These are phyloP conservation scores for Stachybotrys elegans DNA, from an alignment of 2,329 filamentous ascomycete species.

Conservation along the genomic window DNA sequence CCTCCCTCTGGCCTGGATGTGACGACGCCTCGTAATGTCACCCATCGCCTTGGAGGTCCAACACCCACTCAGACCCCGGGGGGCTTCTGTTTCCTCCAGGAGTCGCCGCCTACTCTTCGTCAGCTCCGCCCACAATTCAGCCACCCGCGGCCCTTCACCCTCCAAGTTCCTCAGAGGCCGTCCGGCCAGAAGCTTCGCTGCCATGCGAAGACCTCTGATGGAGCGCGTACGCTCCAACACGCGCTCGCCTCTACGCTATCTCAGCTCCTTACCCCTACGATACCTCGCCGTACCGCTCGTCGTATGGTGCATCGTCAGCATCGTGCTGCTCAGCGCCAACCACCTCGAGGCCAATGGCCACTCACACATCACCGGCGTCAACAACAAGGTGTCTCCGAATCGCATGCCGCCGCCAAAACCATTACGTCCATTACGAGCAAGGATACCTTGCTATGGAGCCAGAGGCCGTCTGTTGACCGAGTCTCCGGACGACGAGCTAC, in stretches of 20 bases:
- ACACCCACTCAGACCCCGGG: neutral
- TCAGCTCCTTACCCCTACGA: neutral
- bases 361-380: neutral
- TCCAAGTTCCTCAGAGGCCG: slow-evolving; percentile 2
- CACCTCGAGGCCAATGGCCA: neutral
- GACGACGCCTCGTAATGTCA: neutral
- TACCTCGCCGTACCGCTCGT: neutral
- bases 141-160: neutral
- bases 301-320: neutral
- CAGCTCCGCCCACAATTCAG: neutral
- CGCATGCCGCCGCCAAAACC: neutral
- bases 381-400: neutral
- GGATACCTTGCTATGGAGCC: slow-evolving; percentile 27
- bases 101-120: neutral
- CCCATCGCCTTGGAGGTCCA: neutral
- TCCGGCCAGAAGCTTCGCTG: neutral
- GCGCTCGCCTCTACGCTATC: neutral
- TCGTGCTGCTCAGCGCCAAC: neutral
- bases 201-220: neutral
- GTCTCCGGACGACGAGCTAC: slow-evolving; percentile 6
- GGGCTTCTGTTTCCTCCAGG: neutral
- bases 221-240: neutral
- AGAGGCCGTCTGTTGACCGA: slow-evolving; percentile 27
- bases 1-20: neutral
- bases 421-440: neutral